Base-by-base conservation (phyloP, 1,284 basidiomycete species). In the Rhodotorula sp. region DNA sequence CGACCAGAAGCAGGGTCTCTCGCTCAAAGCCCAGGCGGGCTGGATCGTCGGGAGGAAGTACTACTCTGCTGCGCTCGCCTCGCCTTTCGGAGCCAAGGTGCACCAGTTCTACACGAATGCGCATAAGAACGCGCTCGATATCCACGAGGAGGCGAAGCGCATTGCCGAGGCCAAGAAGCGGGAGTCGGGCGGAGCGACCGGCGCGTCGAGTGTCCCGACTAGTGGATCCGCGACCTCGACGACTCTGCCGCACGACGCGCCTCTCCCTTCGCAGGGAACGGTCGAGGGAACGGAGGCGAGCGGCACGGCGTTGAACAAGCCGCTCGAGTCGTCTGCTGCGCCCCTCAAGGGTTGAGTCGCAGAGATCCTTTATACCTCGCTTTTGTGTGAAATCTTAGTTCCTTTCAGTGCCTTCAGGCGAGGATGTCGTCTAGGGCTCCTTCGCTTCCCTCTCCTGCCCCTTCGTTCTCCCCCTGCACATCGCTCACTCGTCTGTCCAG, bases 111-210 rank as follows among this genome's bases (percentile, higher is more conserved):
- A 94, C 82, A 91, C 89, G 15, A 82, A 81, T 30, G 91, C 91
- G 1, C 84, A 87, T 40, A 94, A 93, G 81, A 88, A 92, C 78
- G 86, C 90, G 24, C 79, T 84, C 48, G 91, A 94, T 77, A 91
- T 94, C 64, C 92, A 93, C 77, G 91, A 92, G 77, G 92, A 94
- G 80, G 92, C 92, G 2, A 83, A 84, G 67, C 86, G 92, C 54
- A 90, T 65, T 47, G 37, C 51, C 9, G 50, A 61, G 40, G 28
- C 51, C 26, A 65, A 65, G 53, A 54, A 59, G 34, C 24, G 46
- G n/a, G 22, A 46, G 24, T 2, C 46, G 7, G 31, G 34, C 31
- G 31, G n/a, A 26, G n/a, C 46, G 8, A 4, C n/a, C 2, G 22
- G 16, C 11, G 22, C 40, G 26, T 51, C 57, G 34, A 15, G 53